Conservation (phyloP, 441 rosid species). For the Omphalea diandra region DNA sequence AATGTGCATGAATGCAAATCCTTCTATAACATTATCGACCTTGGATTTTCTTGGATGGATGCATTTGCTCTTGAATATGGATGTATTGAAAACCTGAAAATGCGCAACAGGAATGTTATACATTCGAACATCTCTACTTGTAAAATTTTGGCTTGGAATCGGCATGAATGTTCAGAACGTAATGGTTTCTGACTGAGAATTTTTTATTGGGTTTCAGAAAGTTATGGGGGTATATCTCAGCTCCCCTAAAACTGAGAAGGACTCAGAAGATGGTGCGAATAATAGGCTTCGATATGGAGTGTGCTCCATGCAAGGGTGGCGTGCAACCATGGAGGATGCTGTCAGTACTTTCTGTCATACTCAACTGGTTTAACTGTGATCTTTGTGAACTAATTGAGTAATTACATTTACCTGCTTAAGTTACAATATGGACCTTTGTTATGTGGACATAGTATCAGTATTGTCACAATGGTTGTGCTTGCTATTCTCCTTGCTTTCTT, state of each 20-base stretch:
- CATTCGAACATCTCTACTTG: not conserved
- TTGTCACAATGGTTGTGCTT: not conserved
- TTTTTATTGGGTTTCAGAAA: constrained; percentile 3
- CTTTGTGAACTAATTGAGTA: not conserved
- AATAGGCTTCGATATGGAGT: constrained; percentile 70
- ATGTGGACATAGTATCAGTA: not conserved
- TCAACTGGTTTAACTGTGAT: not conserved
- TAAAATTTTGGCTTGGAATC: not conserved
- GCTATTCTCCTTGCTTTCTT: not conserved
- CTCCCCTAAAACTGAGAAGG: constrained; percentile 82
- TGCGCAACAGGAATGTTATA: not conserved
- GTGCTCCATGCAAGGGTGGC: constrained; percentile 99
- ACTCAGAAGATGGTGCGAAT: constrained; percentile 84
- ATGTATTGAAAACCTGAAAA: too few species aligned
- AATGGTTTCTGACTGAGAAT: not conserved
- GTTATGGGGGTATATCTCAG: constrained; percentile 90
- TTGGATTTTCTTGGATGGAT: not conserved
- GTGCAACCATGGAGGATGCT: constrained; percentile 94
- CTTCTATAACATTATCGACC: not conserved
- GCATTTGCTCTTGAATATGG: not conserved
- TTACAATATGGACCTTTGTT: not conserved
- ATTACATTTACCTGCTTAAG: constrained; percentile 1
- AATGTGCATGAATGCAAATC: not conserved
- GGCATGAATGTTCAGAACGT: not conserved
- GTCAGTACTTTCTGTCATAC: constrained; percentile 44